These are phyloP conservation scores for Fusarium incarnatum DNA, from an alignment of 2,329 filamentous ascomycete species.

Conservation along the genomic window DNA sequence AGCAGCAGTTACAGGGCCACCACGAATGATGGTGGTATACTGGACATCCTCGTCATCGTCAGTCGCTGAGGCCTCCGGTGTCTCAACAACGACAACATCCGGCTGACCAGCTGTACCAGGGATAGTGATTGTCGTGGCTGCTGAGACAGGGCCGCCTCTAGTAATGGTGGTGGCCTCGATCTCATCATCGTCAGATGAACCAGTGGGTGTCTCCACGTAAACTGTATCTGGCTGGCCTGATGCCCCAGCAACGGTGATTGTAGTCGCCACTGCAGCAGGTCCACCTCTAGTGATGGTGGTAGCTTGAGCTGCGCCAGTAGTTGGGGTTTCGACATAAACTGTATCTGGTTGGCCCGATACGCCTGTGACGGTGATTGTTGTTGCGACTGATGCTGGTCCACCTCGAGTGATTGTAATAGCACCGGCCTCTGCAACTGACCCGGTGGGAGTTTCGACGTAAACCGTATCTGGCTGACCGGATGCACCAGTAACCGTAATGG, in stretches of 20 bases:
- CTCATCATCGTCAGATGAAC: neutral
- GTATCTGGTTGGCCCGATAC: neutral
- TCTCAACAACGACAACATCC: conserved; percentile 19
- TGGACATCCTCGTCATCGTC: neutral
- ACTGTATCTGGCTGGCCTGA: neutral
- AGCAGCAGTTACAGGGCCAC: neutral
- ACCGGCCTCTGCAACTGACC: too few species aligned
- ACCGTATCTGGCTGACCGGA: neutral
- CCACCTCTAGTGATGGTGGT: neutral
- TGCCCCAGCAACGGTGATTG: too few species aligned
- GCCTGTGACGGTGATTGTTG: neutral
- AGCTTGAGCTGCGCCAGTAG: neutral
- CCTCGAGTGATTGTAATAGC: neutral
- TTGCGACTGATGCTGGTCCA: neutral
- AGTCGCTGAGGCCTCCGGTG: neutral
- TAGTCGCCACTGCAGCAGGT: neutral
- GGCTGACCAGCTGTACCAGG: neutral
- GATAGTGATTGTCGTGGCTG: neutral
- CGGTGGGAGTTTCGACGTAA: neutral
- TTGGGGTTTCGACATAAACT: neutral
- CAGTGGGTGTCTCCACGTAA: neutral
- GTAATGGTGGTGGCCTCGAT: neutral
- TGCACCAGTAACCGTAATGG: too few species aligned
- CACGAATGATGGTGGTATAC: neutral
- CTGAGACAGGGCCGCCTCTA: neutral